Conservation (phyloP, 2,329 filamentous ascomycete genomes). For the Trichoderma polysporum region DNA sequence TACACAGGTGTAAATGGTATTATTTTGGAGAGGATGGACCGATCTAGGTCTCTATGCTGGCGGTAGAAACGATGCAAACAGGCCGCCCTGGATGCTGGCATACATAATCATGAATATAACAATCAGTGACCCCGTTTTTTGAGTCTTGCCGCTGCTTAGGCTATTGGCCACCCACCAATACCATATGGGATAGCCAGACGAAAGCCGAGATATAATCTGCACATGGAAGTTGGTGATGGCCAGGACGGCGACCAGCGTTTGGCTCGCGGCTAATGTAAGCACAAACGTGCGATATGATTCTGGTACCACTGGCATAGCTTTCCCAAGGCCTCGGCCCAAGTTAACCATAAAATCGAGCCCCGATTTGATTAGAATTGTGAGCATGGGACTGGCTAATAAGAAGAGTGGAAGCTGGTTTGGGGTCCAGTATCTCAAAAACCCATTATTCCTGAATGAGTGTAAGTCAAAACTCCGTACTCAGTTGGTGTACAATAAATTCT, state of each 20-base stretch:
- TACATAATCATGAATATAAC: constrained; percentile 78
- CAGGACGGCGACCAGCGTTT: constrained; percentile 68
- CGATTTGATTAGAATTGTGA: constrained; percentile 62
- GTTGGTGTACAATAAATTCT: constrained; percentile 31
- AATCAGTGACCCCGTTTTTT: constrained; percentile 39
- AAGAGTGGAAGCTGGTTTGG: constrained; percentile 84
- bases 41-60: constrained; percentile 62
- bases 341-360: constrained; percentile 42
- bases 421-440: constrained; percentile 89
- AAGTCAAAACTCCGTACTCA: neutral
- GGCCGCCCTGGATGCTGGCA: constrained; percentile 72
- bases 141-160: constrained; percentile 37
- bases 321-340: constrained; percentile 22
- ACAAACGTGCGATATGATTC: constrained; percentile 37
- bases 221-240: constrained; percentile 84
- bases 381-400: constrained; percentile 74
- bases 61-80: constrained; percentile 89
- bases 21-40: neutral
- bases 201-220: constrained; percentile 87
- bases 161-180: constrained; percentile 72
- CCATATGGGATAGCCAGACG: constrained; percentile 87
- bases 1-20: neutral
- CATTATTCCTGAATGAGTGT: constrained; percentile 66
- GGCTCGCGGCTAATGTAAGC: constrained; percentile 65
- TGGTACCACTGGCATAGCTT: constrained; percentile 14